phyloP scores from a whole-genome alignment of 805 yeast species.

The Barnettozyma vustinii region DNA sequence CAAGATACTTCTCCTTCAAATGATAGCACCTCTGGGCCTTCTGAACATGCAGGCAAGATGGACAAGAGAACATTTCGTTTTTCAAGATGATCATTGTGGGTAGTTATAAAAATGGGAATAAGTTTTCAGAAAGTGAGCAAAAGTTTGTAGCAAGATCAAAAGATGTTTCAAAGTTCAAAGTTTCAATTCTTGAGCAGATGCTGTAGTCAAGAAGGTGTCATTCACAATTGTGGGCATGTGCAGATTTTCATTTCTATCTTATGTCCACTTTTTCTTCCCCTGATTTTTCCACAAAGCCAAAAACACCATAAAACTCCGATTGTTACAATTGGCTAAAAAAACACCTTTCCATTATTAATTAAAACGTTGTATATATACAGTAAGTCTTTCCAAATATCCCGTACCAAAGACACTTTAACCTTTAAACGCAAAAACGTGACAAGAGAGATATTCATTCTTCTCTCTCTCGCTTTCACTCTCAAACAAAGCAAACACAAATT shows the following conservation, averaged over 20 bases:
- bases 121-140: neutral
- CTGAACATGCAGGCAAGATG: neutral
- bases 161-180: neutral
- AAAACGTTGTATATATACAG: constrained; percentile 1
- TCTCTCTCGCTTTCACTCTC: neutral
- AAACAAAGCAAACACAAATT: neutral
- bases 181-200: neutral
- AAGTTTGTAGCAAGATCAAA: neutral
- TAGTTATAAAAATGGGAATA: neutral
- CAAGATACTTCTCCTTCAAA: neutral
- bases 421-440: constrained; percentile 2
- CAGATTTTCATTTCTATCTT: no score
- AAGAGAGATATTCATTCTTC: neutral
- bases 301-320: neutral
- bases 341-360: neutral
- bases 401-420: constrained; percentile 6
- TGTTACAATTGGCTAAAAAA: neutral
- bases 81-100: constrained; percentile 9
- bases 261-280: neutral
- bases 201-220: neutral
- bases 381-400: constrained; percentile 5
- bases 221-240: neutral
- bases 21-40: constrained; percentile 9
- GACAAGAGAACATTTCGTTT: constrained; percentile 9
- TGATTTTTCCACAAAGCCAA: neutral